phyloP scores from a whole-genome alignment of 2,329 filamentous ascomycete species.

The Zasmidium citrigriseum region DNA sequence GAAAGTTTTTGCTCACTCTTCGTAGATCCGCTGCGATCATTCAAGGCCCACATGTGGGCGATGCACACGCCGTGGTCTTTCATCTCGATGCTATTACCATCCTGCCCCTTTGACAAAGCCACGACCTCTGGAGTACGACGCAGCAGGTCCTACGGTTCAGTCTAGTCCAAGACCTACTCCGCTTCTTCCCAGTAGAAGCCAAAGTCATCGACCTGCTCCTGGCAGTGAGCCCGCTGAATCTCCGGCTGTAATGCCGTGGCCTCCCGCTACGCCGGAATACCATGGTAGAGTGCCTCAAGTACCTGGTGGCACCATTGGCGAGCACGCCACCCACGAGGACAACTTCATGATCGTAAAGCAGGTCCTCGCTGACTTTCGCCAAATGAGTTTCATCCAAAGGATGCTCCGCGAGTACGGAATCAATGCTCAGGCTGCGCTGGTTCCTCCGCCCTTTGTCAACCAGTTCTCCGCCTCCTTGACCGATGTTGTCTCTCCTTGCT shows the following conservation, averaged over 20 bases:
- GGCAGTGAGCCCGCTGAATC: neutral
- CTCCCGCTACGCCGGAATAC: neutral
- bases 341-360: conserved; percentile 3
- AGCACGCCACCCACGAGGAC: neutral
- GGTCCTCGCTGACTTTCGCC: neutral
- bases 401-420: conserved; percentile 2
- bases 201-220: neutral
- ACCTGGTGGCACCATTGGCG: neutral
- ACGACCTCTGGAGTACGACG: neutral
- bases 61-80: conserved; percentile 14
- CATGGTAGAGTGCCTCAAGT: neutral
- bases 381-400: conserved; percentile 7
- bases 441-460: conserved; percentile 1
- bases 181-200: neutral
- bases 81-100: conserved; percentile 19
- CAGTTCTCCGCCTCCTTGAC: conserved; percentile 3
- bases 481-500: neutral
- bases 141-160: neutral
- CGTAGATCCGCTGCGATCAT: conserved; percentile 18
- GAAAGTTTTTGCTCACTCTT: neutral
- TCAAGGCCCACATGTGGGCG: conserved; percentile 18
- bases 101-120: conserved; percentile 20
- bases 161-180: neutral
- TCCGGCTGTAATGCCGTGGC: neutral
- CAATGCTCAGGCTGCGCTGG: conserved; percentile 4